These are phyloP conservation scores for Rachicladosporium sp. DNA, from an alignment of 2,329 filamentous ascomycete species.

Conservation along the genomic window DNA sequence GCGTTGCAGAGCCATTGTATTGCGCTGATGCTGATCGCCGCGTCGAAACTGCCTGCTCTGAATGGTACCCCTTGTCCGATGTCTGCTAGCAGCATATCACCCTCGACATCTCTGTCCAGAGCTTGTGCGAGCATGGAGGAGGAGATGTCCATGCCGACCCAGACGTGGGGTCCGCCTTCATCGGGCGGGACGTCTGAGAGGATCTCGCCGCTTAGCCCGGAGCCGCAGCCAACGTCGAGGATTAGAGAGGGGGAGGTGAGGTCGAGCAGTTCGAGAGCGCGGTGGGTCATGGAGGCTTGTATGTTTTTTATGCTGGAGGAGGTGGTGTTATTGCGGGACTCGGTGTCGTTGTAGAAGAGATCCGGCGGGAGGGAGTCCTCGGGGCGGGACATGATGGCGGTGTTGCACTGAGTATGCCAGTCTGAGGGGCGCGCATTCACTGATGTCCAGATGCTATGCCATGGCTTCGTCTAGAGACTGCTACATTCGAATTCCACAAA, in stretches of 20 bases:
- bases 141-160: constrained; percentile 95
- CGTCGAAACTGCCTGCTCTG: constrained; percentile 82
- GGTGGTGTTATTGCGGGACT: constrained; percentile 95
- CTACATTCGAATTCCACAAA: no score
- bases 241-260: constrained; percentile 71
- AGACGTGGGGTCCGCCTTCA: constrained; percentile 76
- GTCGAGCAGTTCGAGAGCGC: constrained; percentile 82
- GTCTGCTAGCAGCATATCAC: constrained; percentile 86
- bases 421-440: no score
- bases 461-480: no score
- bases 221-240: constrained; percentile 93
- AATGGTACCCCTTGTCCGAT: constrained; percentile 95
- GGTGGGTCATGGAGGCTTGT: constrained; percentile 85
- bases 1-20: constrained; percentile 99
- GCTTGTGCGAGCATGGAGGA: constrained; percentile 95
- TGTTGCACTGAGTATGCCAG: neutral
- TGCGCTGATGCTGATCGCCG: constrained; percentile 85
- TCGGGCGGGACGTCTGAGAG: constrained; percentile 58
- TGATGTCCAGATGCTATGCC: no score
- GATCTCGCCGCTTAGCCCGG: constrained; percentile 87
- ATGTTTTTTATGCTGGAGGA: constrained; percentile 92
- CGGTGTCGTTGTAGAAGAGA: constrained; percentile 91
- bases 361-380: constrained; percentile 92
- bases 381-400: constrained; percentile 74
- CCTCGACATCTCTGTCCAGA: constrained; percentile 80